Conservation (phyloP, 2,329 filamentous ascomycete genomes). For the Claviceps monticola region DNA sequence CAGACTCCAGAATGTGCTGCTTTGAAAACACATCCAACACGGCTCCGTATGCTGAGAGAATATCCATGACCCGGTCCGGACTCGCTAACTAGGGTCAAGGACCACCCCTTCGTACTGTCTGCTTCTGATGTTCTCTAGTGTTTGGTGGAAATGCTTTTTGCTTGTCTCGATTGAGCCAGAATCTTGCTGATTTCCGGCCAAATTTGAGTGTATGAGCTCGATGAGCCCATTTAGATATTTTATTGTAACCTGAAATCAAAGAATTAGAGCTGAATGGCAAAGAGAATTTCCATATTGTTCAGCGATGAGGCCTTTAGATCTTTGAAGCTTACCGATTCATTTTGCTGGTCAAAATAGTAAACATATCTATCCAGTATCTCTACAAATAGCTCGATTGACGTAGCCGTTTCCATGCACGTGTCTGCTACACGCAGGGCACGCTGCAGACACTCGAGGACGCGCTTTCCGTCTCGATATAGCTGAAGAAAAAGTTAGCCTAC, state of each 20-base stretch:
- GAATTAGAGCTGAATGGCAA: conserved; percentile 7
- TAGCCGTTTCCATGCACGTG: conserved; percentile 96
- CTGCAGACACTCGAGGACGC: conserved; percentile 91
- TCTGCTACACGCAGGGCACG: conserved; percentile 90
- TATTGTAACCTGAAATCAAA: conserved; percentile 52
- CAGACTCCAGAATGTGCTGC: conserved; percentile 1
- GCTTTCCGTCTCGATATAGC: conserved; percentile 95
- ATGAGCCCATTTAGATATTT: conserved; percentile 98
- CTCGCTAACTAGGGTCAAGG: conserved; percentile 38
- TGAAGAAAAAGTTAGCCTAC: conserved; percentile 22
- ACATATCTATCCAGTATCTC: conserved; percentile 97
- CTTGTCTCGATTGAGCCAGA: conserved; percentile 76
- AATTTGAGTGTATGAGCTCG: conserved; percentile 93
- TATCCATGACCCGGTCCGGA: background rate
- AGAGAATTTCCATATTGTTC: background rate
- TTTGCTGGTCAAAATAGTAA: conserved; percentile 98
- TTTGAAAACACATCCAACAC: background rate
- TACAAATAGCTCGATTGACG: conserved; percentile 94
- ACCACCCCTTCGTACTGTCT: conserved; percentile 90
- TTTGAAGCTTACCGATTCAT: conserved; percentile 58
- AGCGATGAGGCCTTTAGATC: background rate
- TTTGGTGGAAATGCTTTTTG: conserved; percentile 86
- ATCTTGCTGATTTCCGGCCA: conserved; percentile 72
- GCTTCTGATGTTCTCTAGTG: conserved; percentile 81
- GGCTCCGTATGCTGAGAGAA: background rate